Evolutionary conservation across 345 rosid species (phyloP).

Genomic region (Conringia planisiliqua): DNA sequence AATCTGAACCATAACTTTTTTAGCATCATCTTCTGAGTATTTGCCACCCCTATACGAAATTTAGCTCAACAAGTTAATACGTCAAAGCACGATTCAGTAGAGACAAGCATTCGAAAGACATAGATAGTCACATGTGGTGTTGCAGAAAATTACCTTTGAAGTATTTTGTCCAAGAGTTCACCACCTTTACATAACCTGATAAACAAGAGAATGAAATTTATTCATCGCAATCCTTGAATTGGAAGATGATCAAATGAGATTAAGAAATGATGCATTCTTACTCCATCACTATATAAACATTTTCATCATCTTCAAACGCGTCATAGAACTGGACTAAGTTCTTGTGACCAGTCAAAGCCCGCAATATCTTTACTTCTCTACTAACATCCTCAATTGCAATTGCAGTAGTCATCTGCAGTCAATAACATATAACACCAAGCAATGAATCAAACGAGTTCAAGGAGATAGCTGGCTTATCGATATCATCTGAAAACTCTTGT

Average conservation of each 20-base stretch:
- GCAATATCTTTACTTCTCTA: slow-evolving; percentile 80
- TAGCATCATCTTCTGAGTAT: slow-evolving; percentile 96
- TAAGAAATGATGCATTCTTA: slow-evolving; percentile 36
- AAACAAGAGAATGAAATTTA: not conserved
- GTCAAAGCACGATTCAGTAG: slow-evolving; percentile 18
- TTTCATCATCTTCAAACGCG: slow-evolving; percentile 82
- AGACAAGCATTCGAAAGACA: not conserved
- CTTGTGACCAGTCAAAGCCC: slow-evolving; percentile 76
- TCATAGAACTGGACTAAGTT: slow-evolving; percentile 72
- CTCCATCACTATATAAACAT: slow-evolving; percentile 85
- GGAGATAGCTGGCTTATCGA: not conserved
- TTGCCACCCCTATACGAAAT: slow-evolving; percentile 75
- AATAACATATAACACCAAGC: slow-evolving; percentile 8
- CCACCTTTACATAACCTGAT: slow-evolving; percentile 95
- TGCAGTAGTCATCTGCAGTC: slow-evolving; percentile 79
- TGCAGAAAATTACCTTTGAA: slow-evolving; percentile 62
- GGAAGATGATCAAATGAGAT: not conserved
- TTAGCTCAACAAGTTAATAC: slow-evolving; percentile 13
- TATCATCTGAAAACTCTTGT: not conserved
- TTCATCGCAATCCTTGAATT: not conserved
- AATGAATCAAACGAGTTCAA: not conserved
- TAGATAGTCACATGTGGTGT: slow-evolving; percentile 8
- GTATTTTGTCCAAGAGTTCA: slow-evolving; percentile 87
- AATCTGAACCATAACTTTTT: slow-evolving; percentile 83
- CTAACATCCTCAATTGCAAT: slow-evolving; percentile 91